Base-by-base conservation (phyloP, 2,329 filamentous ascomycete species). In the Byssoonygena ceratinophila region DNA sequence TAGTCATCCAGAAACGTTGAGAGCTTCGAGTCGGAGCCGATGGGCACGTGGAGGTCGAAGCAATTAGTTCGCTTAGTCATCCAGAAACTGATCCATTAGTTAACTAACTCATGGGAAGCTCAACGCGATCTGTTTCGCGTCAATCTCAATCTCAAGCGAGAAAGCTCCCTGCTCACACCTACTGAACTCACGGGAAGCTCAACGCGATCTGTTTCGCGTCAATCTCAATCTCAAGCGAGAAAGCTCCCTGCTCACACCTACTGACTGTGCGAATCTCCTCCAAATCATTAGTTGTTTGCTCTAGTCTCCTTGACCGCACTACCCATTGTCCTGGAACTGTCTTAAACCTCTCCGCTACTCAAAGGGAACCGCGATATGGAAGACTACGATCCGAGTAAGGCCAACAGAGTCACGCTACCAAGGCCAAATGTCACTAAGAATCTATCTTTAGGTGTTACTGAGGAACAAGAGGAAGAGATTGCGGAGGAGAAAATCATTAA, bases 401-500 rank as follows among this genome's bases (percentile, higher is more conserved):
- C 7, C 12, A n/a, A 34, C 7, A 1, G 6, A 27, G 8, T 23
- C 16, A 11, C 5, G 5, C 14, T 4, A 41, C 16, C 25, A 34
- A 18, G 18, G n/a, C n/a, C n/a, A n/a, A 31, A 36, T 4, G 40
- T 29, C 31, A 29, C 29, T 51, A 16, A 51, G 3, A 29, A 20
- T 27, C 11, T 34, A 6, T 23, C 18, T 7, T 37, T 47, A 52
- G 50, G 50, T 32, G 39, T 52, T 7, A 32, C 50, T 47, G 68
- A 69, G 51, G 67, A 76, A 44, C 77, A 81, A 56, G 83, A 89
- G 54, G 85, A 87, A 50, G 83, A 86, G 77, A 84, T 66, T 77
- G 86, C 65, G 72, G 82, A 87, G 65, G 85, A 94, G 71, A 89
- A 94, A 71, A 77, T 94, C 56, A 89, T 97, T 71, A 97, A 97